phyloP scores from a whole-genome alignment of 2,329 filamentous ascomycete genomes.

The Talaromyces sp. region DNA sequence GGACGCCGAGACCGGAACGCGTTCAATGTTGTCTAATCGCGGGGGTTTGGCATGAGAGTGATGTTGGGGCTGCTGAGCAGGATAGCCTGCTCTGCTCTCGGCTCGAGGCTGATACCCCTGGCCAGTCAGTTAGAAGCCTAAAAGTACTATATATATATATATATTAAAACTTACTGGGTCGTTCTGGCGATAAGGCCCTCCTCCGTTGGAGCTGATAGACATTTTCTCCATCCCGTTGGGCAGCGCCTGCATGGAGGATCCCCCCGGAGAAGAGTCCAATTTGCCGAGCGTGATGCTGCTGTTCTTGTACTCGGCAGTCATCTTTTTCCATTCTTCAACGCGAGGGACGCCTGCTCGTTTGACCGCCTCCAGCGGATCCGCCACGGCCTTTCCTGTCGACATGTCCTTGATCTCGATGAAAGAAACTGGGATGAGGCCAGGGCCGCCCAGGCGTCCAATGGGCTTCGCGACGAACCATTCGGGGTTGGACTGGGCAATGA shows the following conservation, averaged over 20 bases:
- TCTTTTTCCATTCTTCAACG: constrained; percentile 99
- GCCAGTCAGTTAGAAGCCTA: constrained; percentile 5
- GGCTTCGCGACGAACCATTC: constrained; percentile 99
- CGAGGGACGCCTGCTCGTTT: constrained; percentile 82
- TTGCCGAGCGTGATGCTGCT: constrained; percentile 95
- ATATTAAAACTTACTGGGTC: constrained; percentile 41
- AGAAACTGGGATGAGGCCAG: constrained; percentile 90
- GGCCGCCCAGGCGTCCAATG: constrained; percentile 93
- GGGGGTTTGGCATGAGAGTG: constrained; percentile 13
- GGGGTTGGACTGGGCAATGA: constrained; percentile 95
- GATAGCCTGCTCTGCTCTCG: constrained; percentile 28
- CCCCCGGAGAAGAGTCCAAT: constrained; percentile 53
- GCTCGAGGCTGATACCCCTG: constrained; percentile 36
- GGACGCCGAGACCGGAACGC: constrained; percentile 61
- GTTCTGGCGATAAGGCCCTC: constrained; percentile 42
- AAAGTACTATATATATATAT: too few species aligned
- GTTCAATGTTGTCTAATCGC: not conserved
- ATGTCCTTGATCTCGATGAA: constrained; percentile 97
- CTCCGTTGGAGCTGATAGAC: constrained; percentile 61
- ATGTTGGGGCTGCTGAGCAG: constrained; percentile 29
- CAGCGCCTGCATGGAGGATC: constrained; percentile 47
- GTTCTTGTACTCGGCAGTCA: constrained; percentile 98
- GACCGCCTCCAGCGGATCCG: constrained; percentile 79
- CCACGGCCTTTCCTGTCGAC: constrained; percentile 74
- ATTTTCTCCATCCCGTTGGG: constrained; percentile 71